These are phyloP conservation scores for Arachis stenosperma DNA, from an alignment of 306 rosid species.

Conservation along the genomic window DNA sequence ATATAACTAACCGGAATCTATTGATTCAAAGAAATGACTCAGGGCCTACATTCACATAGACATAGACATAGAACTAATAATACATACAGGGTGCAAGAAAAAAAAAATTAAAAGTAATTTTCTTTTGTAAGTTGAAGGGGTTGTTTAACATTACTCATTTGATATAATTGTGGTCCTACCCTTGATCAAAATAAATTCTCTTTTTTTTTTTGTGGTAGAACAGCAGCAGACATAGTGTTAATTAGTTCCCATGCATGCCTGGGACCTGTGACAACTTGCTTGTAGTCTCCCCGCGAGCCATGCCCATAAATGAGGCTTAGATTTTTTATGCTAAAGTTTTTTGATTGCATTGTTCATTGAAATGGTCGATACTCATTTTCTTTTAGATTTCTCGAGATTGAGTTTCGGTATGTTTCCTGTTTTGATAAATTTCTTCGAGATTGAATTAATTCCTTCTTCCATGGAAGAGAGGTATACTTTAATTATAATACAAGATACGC, in stretches of 20 bases:
- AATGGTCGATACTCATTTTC: too few relatives aligned
- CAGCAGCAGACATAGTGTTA: conserved; percentile 39
- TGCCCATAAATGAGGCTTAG: conserved; percentile 44
- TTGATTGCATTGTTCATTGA: too few relatives aligned
- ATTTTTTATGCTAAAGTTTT: conserved; percentile 21
- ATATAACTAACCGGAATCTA: neutral
- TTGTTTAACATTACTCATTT: conserved; percentile 25
- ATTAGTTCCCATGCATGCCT: conserved; percentile 39
- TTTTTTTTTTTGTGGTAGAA: conserved; percentile 29
- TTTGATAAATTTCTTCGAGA: too few relatives aligned
- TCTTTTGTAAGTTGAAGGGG: neutral
- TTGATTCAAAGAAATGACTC: neutral
- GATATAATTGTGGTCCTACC: conserved; percentile 46
- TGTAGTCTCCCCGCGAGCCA: conserved; percentile 43
- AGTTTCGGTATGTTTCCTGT: too few relatives aligned
- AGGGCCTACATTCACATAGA: conserved; percentile 14
- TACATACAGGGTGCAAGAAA: neutral
- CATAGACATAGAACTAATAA: conserved; percentile 20
- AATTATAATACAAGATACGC: too few relatives aligned
- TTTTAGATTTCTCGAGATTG: too few relatives aligned
- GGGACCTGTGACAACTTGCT: conserved; percentile 41
- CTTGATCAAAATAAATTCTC: conserved; percentile 27
- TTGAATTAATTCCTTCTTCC: too few relatives aligned
- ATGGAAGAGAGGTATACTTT: too few relatives aligned
- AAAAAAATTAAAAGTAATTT: too few relatives aligned